phyloP scores from a whole-genome alignment of 1,139 yeast genomes.

The Tardiomyces depauwii region DNA sequence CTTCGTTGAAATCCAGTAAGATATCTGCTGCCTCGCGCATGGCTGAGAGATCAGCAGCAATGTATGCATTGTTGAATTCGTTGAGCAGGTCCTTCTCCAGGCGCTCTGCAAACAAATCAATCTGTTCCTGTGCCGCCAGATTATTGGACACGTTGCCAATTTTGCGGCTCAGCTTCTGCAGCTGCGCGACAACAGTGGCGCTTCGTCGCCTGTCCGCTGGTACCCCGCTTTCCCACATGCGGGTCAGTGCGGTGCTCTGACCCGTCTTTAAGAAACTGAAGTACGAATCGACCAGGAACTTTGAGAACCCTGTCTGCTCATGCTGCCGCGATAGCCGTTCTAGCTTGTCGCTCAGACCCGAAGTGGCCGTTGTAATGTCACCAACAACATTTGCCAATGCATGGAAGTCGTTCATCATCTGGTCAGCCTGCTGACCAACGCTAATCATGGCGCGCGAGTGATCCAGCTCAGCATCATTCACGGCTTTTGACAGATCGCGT shows the following conservation, averaged over 20 bases:
- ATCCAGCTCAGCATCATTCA: constrained; percentile 48
- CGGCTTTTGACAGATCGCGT: constrained; percentile 41
- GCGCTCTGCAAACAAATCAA: constrained; percentile 62
- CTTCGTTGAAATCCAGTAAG: constrained; percentile 77
- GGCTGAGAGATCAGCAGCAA: constrained; percentile 48
- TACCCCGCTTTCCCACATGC: constrained; percentile 24
- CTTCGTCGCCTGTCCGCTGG: constrained; percentile 50
- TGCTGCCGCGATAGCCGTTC: constrained; percentile 68
- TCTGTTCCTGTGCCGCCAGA: constrained; percentile 39
- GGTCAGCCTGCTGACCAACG: constrained; percentile 40
- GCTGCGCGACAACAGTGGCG: constrained; percentile 56
- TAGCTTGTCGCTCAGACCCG: constrained; percentile 64
- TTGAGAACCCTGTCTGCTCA: constrained; percentile 63
- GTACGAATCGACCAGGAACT: constrained; percentile 66
- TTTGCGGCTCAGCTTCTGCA: constrained; percentile 53
- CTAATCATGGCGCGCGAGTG: constrained; percentile 59
- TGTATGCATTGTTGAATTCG: constrained; percentile 31
- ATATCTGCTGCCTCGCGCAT: constrained; percentile 74
- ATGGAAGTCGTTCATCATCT: constrained; percentile 37
- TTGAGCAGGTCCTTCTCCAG: constrained; percentile 51
- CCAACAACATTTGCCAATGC: constrained; percentile 46
- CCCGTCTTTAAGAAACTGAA: constrained; percentile 58
- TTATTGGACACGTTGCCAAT: constrained; percentile 24
- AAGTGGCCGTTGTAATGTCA: constrained; percentile 42
- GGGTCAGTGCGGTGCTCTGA: constrained; percentile 41